Evolutionary conservation across 2,329 filamentous ascomycete genomes (phyloP).

Genomic region (Alternaria arborescens): DNA sequence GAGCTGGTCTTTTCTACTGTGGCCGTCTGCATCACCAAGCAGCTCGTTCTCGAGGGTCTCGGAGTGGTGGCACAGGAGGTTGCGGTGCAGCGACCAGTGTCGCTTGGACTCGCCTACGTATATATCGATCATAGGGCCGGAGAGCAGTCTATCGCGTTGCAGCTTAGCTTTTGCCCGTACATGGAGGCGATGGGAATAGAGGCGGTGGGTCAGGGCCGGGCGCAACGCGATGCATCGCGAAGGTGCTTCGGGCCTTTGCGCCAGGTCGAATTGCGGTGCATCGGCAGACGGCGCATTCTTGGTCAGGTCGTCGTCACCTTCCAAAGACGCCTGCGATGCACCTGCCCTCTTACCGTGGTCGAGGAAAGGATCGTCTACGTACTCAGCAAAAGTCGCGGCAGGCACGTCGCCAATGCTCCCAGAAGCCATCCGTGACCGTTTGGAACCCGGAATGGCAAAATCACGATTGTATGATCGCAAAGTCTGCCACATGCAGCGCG

Average conservation of each 20-base stretch:
- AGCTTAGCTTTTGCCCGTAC: constrained; percentile 56
- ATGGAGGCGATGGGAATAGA: constrained; percentile 50
- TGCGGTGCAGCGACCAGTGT: constrained; percentile 62
- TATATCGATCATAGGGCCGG: constrained; percentile 61
- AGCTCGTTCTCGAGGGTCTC: constrained; percentile 54
- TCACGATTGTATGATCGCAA: constrained; percentile 49
- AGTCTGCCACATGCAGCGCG: constrained; percentile 50
- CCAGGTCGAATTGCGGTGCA: constrained; percentile 18
- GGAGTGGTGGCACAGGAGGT: constrained; percentile 63
- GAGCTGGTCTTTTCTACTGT: constrained; percentile 50
- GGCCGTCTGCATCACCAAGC: constrained; percentile 46
- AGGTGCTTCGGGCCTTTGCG: constrained; percentile 19
- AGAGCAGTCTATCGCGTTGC: constrained; percentile 61
- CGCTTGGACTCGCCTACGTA: constrained; percentile 58
- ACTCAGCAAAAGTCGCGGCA: constrained; percentile 63
- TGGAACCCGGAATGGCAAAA: constrained; percentile 51
- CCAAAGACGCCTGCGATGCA: constrained; percentile 24
- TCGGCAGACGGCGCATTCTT: constrained; percentile 26
- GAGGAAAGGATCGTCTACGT: constrained; percentile 50
- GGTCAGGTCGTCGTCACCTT: constrained; percentile 19
- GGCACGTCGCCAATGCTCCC: constrained; percentile 58
- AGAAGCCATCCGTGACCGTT: constrained; percentile 56
- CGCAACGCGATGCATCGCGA: constrained; percentile 38
- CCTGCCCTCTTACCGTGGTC: constrained; percentile 15
- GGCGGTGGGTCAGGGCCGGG: constrained; percentile 46